These are phyloP conservation scores for Penicillium mononematosum DNA, from an alignment of 495 filamentous ascomycete genomes.

Conservation along the genomic window DNA sequence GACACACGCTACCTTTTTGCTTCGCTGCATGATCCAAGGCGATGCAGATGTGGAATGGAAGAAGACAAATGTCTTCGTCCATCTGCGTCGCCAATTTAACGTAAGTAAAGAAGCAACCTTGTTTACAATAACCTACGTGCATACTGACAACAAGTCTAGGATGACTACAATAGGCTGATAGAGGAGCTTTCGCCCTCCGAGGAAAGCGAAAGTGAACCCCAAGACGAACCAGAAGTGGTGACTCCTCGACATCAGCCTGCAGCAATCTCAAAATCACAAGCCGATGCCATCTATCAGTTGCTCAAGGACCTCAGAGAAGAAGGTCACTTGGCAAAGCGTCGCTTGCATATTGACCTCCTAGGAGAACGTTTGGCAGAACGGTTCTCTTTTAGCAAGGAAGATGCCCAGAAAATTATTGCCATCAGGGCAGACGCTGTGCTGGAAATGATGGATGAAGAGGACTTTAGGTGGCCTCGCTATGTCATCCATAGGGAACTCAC, in stretches of 20 bases:
- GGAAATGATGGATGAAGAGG: constrained; percentile 40
- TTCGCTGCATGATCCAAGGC: constrained; percentile 57
- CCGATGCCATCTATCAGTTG: constrained; percentile 38
- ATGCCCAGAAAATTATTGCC: constrained; percentile 39
- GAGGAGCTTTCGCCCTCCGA: constrained; percentile 31
- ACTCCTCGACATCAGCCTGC: constrained; percentile 31
- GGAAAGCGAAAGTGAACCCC: constrained; percentile 26
- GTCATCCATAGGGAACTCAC: constrained; percentile 48
- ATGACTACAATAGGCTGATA: constrained; percentile 40
- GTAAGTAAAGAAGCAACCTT: constrained; percentile 23
- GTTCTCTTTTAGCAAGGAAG: constrained; percentile 28
- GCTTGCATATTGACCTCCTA: constrained; percentile 41
- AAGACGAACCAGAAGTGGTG: constrained; percentile 25
- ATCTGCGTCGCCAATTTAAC: constrained; percentile 52
- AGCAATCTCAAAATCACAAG: constrained; percentile 35
- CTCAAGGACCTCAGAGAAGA: constrained; percentile 40
- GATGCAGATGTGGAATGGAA: constrained; percentile 57
- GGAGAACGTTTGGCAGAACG: constrained; percentile 23
- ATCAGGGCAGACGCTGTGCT: constrained; percentile 35
- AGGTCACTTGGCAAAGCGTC: constrained; percentile 46
- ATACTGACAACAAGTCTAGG: constrained; percentile 28
- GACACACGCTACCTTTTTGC: constrained; percentile 53
- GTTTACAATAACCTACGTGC: background rate
- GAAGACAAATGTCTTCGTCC: constrained; percentile 51
- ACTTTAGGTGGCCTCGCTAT: constrained; percentile 46